A percentile compares a stretch with the other conserved stretches of the same genome.
These are phyloP conservation scores for Morella rubra DNA, from an alignment of 306 rosid genomes.

Conservation along the genomic window DNA sequence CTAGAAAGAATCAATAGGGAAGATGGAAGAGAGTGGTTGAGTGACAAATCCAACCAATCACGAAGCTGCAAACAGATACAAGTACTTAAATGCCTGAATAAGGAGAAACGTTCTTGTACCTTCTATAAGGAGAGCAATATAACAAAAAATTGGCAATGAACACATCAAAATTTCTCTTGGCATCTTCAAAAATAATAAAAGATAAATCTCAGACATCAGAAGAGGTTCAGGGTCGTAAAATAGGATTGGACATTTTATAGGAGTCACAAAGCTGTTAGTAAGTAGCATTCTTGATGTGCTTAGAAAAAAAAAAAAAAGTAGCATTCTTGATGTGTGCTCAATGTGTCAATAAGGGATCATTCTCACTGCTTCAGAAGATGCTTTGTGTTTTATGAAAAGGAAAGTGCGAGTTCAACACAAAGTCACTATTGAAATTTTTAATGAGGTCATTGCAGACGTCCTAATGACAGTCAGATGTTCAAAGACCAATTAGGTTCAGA, in stretches of 20 bases:
- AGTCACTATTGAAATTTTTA: background rate
- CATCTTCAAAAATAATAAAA: background rate
- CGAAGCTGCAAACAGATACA: slow-evolving; percentile 57
- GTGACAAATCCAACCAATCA: slow-evolving; percentile 97
- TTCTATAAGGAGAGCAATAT: background rate
- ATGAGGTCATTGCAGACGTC: background rate
- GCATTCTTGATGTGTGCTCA: background rate
- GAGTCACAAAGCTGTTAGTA: background rate
- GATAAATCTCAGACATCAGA: background rate
- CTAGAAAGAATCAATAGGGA: slow-evolving; percentile 97
- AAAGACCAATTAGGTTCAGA: background rate
- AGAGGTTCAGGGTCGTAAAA: background rate
- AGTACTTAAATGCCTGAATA: slow-evolving; percentile 19
- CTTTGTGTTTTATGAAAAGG: background rate
- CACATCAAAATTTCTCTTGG: background rate
- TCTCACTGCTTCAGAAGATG: background rate
- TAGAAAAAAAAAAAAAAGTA: no score
- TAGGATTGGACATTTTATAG: background rate
- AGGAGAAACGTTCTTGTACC: background rate
- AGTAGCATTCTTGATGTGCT: background rate
- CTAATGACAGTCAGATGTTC: background rate
- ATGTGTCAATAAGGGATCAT: background rate
- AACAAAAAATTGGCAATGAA: background rate
- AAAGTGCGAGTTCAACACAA: background rate
- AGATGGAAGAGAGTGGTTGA: slow-evolving; percentile 91